Conservation (phyloP, 2,329 filamentous ascomycete genomes). For the Diplodia sapinea region DNA sequence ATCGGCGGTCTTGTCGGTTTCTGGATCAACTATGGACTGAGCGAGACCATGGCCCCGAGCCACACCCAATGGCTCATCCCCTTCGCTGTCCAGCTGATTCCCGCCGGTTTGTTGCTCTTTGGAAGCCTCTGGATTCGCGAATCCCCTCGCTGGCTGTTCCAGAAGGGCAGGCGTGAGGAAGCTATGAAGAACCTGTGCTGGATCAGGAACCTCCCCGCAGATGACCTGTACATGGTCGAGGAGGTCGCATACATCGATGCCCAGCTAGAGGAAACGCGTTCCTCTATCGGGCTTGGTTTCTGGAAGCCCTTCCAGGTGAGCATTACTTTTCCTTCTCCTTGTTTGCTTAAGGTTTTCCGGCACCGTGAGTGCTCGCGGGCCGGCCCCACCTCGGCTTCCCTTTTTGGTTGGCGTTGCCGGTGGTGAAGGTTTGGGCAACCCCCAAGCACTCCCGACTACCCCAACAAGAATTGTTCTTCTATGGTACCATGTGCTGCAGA, state of each 20-base stretch:
- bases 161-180: slow-evolving; percentile 66
- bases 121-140: slow-evolving; percentile 63
- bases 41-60: slow-evolving; percentile 50
- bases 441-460: slow-evolving; percentile 49
- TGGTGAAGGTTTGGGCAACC: neutral
- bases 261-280: slow-evolving; percentile 68
- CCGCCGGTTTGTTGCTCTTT: slow-evolving; percentile 48
- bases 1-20: slow-evolving; percentile 58
- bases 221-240: slow-evolving; percentile 72
- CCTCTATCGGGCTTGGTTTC: slow-evolving; percentile 71
- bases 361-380: neutral
- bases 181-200: slow-evolving; percentile 60
- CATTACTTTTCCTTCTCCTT: slow-evolving; percentile 53
- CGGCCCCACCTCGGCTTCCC: neutral
- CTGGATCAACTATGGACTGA: slow-evolving; percentile 53
- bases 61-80: slow-evolving; percentile 60
- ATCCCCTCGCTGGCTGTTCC: slow-evolving; percentile 69
- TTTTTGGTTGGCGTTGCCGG: neutral
- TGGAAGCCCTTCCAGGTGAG: slow-evolving; percentile 60
- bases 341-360: neutral
- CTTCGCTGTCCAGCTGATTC: slow-evolving; percentile 63
- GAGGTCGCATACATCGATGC: slow-evolving; percentile 74
- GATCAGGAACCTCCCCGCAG: slow-evolving; percentile 64
- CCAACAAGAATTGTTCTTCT: too few relatives aligned
- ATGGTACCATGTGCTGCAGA: neutral